These are phyloP conservation scores for Handroanthus guayacan DNA, from an alignment of 257 asterid species.

Conservation along the genomic window DNA sequence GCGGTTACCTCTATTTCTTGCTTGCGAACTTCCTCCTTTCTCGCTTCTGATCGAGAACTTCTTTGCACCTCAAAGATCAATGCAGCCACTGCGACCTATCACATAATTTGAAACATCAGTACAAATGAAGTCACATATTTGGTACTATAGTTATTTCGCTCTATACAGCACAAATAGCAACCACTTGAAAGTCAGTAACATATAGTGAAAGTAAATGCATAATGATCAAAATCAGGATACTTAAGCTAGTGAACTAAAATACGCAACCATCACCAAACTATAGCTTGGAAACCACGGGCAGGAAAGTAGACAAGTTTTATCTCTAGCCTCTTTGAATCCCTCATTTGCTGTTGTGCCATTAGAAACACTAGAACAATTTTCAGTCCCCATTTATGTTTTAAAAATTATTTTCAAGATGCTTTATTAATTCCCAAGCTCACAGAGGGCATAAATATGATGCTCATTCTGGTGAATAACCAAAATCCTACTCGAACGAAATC, in stretches of 20 bases:
- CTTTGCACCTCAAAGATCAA: slow-evolving; percentile 90
- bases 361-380: background rate
- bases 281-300: background rate
- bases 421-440: slow-evolving; percentile 13
- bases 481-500: no score
- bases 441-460: background rate
- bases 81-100: slow-evolving; percentile 89
- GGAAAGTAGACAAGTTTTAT: background rate
- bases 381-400: background rate
- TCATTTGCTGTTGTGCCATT: slow-evolving; percentile 9
- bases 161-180: background rate
- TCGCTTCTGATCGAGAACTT: slow-evolving; percentile 90
- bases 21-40: slow-evolving; percentile 83
- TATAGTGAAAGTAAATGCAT: background rate
- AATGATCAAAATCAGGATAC: slow-evolving; percentile 7
- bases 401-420: background rate
- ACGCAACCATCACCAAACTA: background rate
- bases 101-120: slow-evolving; percentile 19
- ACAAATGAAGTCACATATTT: slow-evolving; percentile 21
- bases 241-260: background rate
- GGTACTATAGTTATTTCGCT: background rate
- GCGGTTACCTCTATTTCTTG: slow-evolving; percentile 75
- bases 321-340: slow-evolving; percentile 10
- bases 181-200: background rate
- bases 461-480: no score